A percentile compares a stretch with the other conserved stretches of the same genome.
phyloP scores from a whole-genome alignment of 2,329 filamentous ascomycete genomes.

The Pestalotiopsis sp. region DNA sequence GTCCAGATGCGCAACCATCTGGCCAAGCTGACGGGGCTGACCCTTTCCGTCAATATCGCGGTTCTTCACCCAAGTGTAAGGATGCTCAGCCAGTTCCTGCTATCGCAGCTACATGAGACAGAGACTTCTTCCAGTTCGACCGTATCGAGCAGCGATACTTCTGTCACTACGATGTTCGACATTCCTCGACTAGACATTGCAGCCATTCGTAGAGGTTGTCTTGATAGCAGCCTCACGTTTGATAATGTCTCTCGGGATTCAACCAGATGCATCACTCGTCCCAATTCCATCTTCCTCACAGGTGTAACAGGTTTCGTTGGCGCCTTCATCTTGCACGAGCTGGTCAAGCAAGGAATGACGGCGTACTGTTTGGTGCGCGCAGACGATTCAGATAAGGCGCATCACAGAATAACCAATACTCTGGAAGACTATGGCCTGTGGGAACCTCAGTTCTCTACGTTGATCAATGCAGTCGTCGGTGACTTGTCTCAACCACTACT shows the following conservation, averaged over 20 bases:
- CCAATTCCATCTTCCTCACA: constrained; percentile 26
- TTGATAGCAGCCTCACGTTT: constrained; percentile 27
- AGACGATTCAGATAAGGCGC: constrained; percentile 16
- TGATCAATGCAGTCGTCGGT: constrained; percentile 24
- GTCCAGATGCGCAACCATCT: constrained; percentile 29
- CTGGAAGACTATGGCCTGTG: constrained; percentile 26
- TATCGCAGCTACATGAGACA: constrained; percentile 19
- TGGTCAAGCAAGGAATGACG: constrained; percentile 25
- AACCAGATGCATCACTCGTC: constrained; percentile 10
- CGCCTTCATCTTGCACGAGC: constrained; percentile 26
- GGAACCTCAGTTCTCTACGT: constrained; percentile 22
- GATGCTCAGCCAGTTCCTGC: constrained; percentile 22
- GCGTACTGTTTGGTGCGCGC: constrained; percentile 29
- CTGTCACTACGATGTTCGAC: constrained; percentile 18
- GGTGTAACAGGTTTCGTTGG: constrained; percentile 32
- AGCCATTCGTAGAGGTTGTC: constrained; percentile 25
- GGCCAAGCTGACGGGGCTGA: constrained; percentile 24
- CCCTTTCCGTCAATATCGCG: constrained; percentile 25
- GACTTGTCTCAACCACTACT: constrained; percentile 28
- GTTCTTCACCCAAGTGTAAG: constrained; percentile 24
- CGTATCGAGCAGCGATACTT: constrained; percentile 15
- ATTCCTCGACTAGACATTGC: constrained; percentile 19
- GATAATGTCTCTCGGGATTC: constrained; percentile 19
- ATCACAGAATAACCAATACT: constrained; percentile 21
- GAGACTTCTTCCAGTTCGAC: constrained; percentile 19